These are phyloP conservation scores for Catunica adiposa DNA, from an alignment of 2,329 filamentous ascomycete species.

Conservation along the genomic window DNA sequence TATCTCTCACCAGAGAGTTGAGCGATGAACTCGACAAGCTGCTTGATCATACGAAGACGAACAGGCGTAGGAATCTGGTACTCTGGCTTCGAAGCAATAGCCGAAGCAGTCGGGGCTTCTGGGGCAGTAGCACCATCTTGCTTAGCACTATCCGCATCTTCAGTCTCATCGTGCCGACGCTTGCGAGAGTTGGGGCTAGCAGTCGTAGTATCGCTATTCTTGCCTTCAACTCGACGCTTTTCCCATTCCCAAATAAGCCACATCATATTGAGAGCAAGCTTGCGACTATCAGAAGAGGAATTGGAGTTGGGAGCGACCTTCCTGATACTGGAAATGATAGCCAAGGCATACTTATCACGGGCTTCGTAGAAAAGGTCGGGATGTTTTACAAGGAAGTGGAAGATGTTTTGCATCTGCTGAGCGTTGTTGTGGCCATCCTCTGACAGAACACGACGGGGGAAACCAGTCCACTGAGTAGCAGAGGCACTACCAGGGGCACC, in stretches of 20 bases:
- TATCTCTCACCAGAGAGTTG: slow-evolving; percentile 67
- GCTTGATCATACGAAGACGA: slow-evolving; percentile 75
- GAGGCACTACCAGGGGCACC: slow-evolving; percentile 49
- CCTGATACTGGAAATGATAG: slow-evolving; percentile 74
- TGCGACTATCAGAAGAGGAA: slow-evolving; percentile 80
- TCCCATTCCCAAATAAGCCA: slow-evolving; percentile 88
- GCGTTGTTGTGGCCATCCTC: slow-evolving; percentile 81
- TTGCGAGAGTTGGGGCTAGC: slow-evolving; percentile 58
- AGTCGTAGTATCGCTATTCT: slow-evolving; percentile 17
- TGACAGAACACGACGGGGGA: slow-evolving; percentile 74
- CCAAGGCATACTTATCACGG: slow-evolving; percentile 72
- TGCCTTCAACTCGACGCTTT: slow-evolving; percentile 56
- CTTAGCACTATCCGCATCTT: slow-evolving; percentile 7
- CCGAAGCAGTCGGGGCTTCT: slow-evolving; percentile 9
- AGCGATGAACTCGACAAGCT: slow-evolving; percentile 88
- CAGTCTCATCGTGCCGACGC: slow-evolving; percentile 54
- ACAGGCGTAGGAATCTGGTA: slow-evolving; percentile 51
- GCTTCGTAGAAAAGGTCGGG: slow-evolving; percentile 90
- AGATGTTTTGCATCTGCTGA: slow-evolving; percentile 92
- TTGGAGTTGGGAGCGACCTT: slow-evolving; percentile 77
- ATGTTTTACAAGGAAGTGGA: slow-evolving; percentile 88
- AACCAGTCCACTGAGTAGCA: slow-evolving; percentile 74
- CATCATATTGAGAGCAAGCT: slow-evolving; percentile 79
- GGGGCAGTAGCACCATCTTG: not conserved
- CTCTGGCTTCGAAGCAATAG: slow-evolving; percentile 30